Evolutionary conservation across 1,284 basidiomycete species (phyloP), one percentile per base, ranked within the genome.

Genomic region (Boletus smithii): DNA sequence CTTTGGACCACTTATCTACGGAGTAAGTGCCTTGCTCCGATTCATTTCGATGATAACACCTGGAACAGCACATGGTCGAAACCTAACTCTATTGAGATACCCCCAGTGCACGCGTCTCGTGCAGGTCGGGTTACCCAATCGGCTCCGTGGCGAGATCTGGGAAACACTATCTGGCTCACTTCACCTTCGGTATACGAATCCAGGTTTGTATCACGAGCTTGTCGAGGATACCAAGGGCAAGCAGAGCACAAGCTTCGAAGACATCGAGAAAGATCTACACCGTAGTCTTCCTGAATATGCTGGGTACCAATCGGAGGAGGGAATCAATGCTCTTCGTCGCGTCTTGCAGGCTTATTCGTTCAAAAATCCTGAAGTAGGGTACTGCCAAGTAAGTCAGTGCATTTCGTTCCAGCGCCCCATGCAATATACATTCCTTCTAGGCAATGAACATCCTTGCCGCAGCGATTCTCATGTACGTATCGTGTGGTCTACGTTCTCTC

Each of bases 221-320:
- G 70, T 97, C 8, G 79, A 83, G 43, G 83, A 91, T 44, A 87
- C 95, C 66, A 76, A 79, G 47, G 94, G 91, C 10, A 79, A 85
- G 50, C 83, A 81, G 18, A 94, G 81, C 44, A 89, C 89, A 8
- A 94, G 91, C 59, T 97, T 95, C 0, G 97, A 99, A 66, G 97
- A 99, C 66, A 99, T 99, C 42, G 97, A 99, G 71, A 99, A 99
- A 70, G 97, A 99, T 66, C 71, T 99, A 32, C 95, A 97, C 69
- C 81, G 97, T 17, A 93, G 90, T 70, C 70, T 97, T 50, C 94
- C 94, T 0, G 95, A 97, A 63, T 97, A 97, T 67, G 85, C 91
- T 24, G 94, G 92, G 2, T 97, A 95, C 67, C 94, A 97, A 64
- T 81, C 80, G 17, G 85, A 91, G 23, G 85, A 90, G 42, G 95